Evolutionary conservation across 106 monocot species (phyloP).

Genomic region (Triglochin maritima): DNA sequence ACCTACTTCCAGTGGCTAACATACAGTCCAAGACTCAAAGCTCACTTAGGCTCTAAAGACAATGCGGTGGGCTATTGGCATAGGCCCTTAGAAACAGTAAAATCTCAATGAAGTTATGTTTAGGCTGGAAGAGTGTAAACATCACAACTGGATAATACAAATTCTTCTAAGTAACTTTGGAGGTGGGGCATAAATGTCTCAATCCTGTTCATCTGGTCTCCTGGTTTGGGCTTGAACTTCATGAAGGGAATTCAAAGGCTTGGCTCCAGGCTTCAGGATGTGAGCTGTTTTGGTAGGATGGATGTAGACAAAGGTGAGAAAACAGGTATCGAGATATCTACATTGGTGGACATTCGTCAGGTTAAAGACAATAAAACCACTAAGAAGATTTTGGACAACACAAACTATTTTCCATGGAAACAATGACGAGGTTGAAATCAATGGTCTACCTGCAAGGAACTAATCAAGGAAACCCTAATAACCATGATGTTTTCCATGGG

Average conservation of each 20-base stretch:
- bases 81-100: slow-evolving; percentile 19
- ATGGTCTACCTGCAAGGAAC: slow-evolving; percentile 62
- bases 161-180: slow-evolving; percentile 41
- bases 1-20: background rate
- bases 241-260: slow-evolving; percentile 24
- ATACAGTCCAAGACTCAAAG: background rate
- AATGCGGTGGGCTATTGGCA: slow-evolving; percentile 16
- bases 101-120: background rate
- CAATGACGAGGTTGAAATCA: slow-evolving; percentile 20
- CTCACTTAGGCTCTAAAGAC: slow-evolving; percentile 15
- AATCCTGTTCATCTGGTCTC: slow-evolving; percentile 57
- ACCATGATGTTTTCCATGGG: slow-evolving; percentile 81
- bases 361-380: slow-evolving; percentile 14
- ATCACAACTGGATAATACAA: slow-evolving; percentile 2
- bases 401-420: slow-evolving; percentile 7
- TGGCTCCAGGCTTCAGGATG: slow-evolving; percentile 67
- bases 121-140: background rate
- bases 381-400: background rate
- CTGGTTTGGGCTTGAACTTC: slow-evolving; percentile 71
- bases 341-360: slow-evolving; percentile 28
- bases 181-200: slow-evolving; percentile 23
- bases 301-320: slow-evolving; percentile 47
- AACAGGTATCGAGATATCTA: slow-evolving; percentile 35
- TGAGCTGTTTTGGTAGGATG: slow-evolving; percentile 66
- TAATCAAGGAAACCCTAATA: slow-evolving; percentile 48